phyloP scores from a whole-genome alignment of 768 basidiomycete genomes.

The Tylopilus cervinicoccineus region DNA sequence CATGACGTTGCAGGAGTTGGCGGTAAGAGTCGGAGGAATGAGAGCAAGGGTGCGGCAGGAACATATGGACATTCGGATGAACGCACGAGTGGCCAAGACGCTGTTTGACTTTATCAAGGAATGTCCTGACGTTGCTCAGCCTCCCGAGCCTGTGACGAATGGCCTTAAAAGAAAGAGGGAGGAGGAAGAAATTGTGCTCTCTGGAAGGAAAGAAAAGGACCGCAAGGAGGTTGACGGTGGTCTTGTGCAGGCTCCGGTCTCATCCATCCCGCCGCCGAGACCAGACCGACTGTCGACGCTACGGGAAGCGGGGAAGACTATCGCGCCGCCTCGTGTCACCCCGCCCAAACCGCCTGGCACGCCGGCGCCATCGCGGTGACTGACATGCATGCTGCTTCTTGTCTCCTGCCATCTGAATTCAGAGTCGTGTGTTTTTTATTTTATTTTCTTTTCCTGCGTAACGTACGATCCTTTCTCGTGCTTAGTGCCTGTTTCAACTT shows the following conservation, averaged over 20 bases:
- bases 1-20: conserved; percentile 38
- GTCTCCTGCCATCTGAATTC: no score
- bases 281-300: conserved; percentile 17
- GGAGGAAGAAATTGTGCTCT: conserved; percentile 8
- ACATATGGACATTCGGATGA: conserved; percentile 67
- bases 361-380: conserved; percentile 8
- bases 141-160: background rate
- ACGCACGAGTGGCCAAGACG: conserved; percentile 50
- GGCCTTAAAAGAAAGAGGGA: conserved; percentile 27
- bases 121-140: background rate
- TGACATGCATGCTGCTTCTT: no score
- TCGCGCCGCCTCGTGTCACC: conserved; percentile 13
- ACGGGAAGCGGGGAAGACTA: conserved; percentile 17
- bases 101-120: conserved; percentile 50
- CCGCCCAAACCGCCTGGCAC: conserved; percentile 3
- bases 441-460: no score
- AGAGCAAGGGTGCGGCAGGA: conserved; percentile 47
- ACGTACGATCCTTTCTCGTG: no score
- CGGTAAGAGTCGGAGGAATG: conserved; percentile 47
- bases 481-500: no score
- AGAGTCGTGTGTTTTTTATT: no score
- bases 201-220: conserved; percentile 15
- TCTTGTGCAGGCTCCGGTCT: background rate
- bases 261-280: conserved; percentile 10
- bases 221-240: conserved; percentile 5